These are phyloP conservation scores for Naganishia onofrii DNA, from an alignment of 768 basidiomycete genomes.

Conservation along the genomic window DNA sequence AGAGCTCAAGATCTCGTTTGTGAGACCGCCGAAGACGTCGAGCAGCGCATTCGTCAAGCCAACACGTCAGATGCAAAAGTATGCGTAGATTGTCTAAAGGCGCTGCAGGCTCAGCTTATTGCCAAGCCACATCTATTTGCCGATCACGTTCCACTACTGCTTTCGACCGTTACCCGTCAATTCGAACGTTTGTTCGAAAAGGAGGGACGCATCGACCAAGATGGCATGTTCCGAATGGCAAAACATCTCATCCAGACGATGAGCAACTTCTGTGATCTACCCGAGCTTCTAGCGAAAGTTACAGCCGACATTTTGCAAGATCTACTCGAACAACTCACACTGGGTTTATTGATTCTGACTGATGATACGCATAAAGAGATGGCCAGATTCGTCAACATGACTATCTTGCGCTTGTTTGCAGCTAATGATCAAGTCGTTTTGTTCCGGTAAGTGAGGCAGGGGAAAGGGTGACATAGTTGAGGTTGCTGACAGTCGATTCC, in stretches of 20 bases:
- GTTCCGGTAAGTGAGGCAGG: conserved; percentile 65
- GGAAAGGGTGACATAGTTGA: background rate
- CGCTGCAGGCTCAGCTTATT: conserved; percentile 79
- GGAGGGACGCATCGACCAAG: conserved; percentile 67
- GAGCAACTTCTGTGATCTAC: conserved; percentile 89
- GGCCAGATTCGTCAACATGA: conserved; percentile 97
- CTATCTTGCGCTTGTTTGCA: conserved; percentile 86
- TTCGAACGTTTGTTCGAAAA: conserved; percentile 89
- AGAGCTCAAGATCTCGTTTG: background rate
- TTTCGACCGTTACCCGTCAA: conserved; percentile 84
- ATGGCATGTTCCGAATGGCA: conserved; percentile 84
- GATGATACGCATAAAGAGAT: conserved; percentile 64
- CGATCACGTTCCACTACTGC: conserved; percentile 70
- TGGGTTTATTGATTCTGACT: conserved; percentile 78
- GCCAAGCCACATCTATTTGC: conserved; percentile 73
- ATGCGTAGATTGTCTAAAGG: conserved; percentile 91
- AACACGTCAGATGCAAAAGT: conserved; percentile 62
- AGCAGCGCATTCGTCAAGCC: background rate
- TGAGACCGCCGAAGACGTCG: background rate
- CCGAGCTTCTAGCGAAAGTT: conserved; percentile 79
- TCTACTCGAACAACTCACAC: conserved; percentile 84
- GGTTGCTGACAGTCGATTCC: conserved; percentile 18
- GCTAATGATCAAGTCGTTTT: conserved; percentile 85
- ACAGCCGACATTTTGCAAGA: conserved; percentile 79
- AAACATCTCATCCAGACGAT: conserved; percentile 97